These are phyloP conservation scores for Claviceps sorghi DNA, from an alignment of 2,329 filamentous ascomycete genomes.

Conservation along the genomic window DNA sequence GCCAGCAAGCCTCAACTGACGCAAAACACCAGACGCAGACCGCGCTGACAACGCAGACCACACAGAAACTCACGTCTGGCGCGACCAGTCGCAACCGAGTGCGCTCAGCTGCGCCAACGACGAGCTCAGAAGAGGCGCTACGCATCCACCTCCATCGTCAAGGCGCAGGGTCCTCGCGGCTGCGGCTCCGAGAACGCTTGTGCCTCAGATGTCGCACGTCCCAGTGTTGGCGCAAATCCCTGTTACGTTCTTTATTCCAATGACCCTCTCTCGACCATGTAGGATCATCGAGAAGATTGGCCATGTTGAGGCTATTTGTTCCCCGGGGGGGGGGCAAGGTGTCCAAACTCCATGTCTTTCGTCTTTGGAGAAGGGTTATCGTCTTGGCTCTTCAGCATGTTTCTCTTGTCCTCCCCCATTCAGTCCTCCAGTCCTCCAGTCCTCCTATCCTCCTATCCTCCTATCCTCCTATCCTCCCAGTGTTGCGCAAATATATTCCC, in stretches of 20 bases:
- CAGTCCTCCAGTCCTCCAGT: neutral
- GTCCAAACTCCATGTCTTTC: neutral
- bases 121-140: neutral
- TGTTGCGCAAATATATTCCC: neutral
- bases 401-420: slow-evolving; percentile 5
- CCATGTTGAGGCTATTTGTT: neutral
- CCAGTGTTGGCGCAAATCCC: slow-evolving; percentile 19
- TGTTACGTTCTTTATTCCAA: slow-evolving; percentile 7
- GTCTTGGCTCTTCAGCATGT: neutral
- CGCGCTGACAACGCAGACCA: neutral
- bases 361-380: neutral
- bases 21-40: no score
- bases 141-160: neutral
- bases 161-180: slow-evolving; percentile 3
- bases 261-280: neutral
- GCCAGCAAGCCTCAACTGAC: neutral
- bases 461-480: neutral
- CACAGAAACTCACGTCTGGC: neutral
- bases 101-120: neutral
- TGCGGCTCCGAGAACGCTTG: slow-evolving; percentile 6
- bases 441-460: neutral
- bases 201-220: slow-evolving; percentile 35
- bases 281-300: neutral
- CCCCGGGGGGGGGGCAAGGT: no score
- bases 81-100: neutral